These are phyloP conservation scores for Nakaseomyces sp. DNA, from an alignment of 1,139 yeast genomes.

Conservation along the genomic window DNA sequence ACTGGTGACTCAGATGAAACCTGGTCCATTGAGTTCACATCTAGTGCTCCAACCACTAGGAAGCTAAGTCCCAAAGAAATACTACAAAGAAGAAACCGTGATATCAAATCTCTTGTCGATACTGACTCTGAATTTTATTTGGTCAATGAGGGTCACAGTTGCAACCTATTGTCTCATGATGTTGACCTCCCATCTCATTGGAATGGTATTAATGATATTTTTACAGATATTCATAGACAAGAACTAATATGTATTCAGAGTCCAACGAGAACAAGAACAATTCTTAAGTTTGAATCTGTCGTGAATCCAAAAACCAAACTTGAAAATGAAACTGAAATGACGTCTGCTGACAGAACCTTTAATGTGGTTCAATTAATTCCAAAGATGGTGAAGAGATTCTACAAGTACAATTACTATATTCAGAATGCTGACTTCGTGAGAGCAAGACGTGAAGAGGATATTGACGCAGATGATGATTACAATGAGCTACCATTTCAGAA, in stretches of 20 bases:
- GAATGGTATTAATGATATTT: not conserved
- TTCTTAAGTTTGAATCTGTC: constrained; percentile 53
- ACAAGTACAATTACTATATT: constrained; percentile 19
- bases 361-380: constrained; percentile 6
- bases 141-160: constrained; percentile 49
- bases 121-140: constrained; percentile 45
- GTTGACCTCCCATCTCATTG: constrained; percentile 33
- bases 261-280: constrained; percentile 50
- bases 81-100: constrained; percentile 11
- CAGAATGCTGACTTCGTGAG: constrained; percentile 3
- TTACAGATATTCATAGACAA: constrained; percentile 27
- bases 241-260: constrained; percentile 68
- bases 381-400: constrained; percentile 14
- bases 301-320: not conserved
- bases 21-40: constrained; percentile 32
- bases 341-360: not conserved
- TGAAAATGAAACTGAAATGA: not conserved
- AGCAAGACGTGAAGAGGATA: constrained; percentile 2
- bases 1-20: constrained; percentile 45
- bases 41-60: constrained; percentile 3
- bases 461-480: not conserved
- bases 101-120: constrained; percentile 42
- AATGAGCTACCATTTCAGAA: not conserved
- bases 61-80: constrained; percentile 10
- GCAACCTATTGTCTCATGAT: constrained; percentile 56